phyloP scores from a whole-genome alignment of 192 early-diverging fungal genomes.

The Backusella circina region DNA sequence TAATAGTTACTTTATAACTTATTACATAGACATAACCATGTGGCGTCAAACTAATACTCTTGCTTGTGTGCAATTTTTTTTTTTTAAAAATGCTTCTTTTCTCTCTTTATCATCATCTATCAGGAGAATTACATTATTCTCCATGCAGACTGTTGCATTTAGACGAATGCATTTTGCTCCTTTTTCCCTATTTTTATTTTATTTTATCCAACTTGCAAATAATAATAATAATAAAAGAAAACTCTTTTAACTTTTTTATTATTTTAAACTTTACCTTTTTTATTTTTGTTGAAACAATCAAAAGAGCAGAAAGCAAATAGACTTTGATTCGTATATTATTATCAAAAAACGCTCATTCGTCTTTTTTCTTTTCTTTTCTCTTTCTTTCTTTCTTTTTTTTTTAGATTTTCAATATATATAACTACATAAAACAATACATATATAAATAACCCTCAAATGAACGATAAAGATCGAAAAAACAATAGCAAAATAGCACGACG shows the following conservation, averaged over 20 bases:
- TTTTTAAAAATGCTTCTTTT: background rate
- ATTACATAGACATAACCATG: background rate
- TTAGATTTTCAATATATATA: background rate
- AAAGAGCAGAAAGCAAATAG: background rate
- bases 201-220: background rate
- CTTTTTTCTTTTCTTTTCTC: background rate
- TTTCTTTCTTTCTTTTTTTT: background rate
- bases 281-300: background rate
- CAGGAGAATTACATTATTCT: background rate
- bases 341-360: background rate
- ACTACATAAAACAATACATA: background rate
- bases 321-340: background rate
- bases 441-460: background rate
- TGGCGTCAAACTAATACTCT: background rate
- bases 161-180: conserved; percentile 15
- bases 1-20: background rate
- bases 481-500: conserved; percentile 9
- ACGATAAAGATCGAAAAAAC: background rate
- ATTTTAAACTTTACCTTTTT: background rate
- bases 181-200: conserved; percentile 5
- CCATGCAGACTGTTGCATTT: conserved; percentile 14
- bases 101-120: conserved; percentile 1
- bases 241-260: background rate
- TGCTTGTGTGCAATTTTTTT: background rate
- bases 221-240: background rate